phyloP scores from a whole-genome alignment of 768 basidiomycete genomes.

The Phanerodontia chrysosporium region DNA sequence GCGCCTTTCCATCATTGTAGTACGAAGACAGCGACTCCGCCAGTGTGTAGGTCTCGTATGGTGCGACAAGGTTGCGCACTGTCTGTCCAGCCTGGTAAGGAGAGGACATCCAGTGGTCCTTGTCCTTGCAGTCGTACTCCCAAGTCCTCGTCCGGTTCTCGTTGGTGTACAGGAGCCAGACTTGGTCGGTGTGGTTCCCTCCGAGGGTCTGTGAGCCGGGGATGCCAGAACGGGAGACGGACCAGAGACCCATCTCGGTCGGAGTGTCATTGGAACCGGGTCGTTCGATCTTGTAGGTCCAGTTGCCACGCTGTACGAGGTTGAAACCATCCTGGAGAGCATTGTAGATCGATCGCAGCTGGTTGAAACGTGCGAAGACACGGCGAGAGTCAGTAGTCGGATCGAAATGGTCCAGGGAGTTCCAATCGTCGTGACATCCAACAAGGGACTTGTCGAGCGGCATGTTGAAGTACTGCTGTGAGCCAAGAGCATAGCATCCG shows the following conservation, averaged over 20 bases:
- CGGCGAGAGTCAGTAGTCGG: constrained; percentile 78
- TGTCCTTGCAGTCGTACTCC: constrained; percentile 50
- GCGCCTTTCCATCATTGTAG: constrained; percentile 51
- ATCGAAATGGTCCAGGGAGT: constrained; percentile 92
- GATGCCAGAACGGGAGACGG: constrained; percentile 66
- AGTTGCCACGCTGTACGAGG: constrained; percentile 80
- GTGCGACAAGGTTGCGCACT: constrained; percentile 75
- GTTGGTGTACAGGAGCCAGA: constrained; percentile 87
- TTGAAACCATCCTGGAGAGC: constrained; percentile 84
- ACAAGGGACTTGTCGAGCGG: constrained; percentile 72
- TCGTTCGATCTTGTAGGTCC: constrained; percentile 73
- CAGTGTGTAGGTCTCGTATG: constrained; percentile 77
- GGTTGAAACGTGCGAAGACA: constrained; percentile 66
- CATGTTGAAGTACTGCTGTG: constrained; percentile 92
- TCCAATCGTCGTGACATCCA: constrained; percentile 89
- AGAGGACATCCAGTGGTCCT: constrained; percentile 68
- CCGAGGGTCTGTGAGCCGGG: constrained; percentile 53
- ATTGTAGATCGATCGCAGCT: constrained; percentile 63
- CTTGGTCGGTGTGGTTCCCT: constrained; percentile 57
- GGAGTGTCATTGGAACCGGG: constrained; percentile 80
- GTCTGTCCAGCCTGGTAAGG: constrained; percentile 60
- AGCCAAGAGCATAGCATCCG: constrained; percentile 88
- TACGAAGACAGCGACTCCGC: constrained; percentile 62
- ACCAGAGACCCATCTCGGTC: constrained; percentile 89
- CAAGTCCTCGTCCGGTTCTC: constrained; percentile 73